Percentiles rank a stretch among this genome's conserved stretches.
These are phyloP conservation scores for Sporothrix inflata DNA, from an alignment of 2,329 filamentous ascomycete genomes.

Conservation along the genomic window DNA sequence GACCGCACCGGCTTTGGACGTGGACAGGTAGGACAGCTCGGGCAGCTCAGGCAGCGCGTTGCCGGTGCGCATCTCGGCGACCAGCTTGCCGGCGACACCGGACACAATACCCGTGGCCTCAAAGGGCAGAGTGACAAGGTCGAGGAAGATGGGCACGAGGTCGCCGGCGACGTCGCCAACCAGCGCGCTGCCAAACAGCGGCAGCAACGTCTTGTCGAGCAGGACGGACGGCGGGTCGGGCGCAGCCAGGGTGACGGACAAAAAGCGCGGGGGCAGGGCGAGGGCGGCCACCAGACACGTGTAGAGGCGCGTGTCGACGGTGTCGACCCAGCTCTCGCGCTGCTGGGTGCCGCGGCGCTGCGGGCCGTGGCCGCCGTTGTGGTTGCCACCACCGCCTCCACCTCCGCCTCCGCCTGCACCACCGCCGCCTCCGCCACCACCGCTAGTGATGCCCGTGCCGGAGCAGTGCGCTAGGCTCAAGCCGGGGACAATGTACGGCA, in stretches of 20 bases:
- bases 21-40: conserved; percentile 89
- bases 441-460: conserved; percentile 54
- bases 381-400: conserved; percentile 32
- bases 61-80: conserved; percentile 64
- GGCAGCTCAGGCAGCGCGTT: conserved; percentile 51
- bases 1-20: conserved; percentile 84
- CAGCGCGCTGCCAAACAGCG: conserved; percentile 71
- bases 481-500: conserved; percentile 68
- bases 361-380: conserved; percentile 22
- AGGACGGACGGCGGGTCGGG: conserved; percentile 75
- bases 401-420: conserved; percentile 45
- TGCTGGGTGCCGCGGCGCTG: conserved; percentile 29
- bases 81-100: conserved; percentile 82
- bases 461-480: conserved; percentile 83
- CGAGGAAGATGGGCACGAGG: conserved; percentile 84
- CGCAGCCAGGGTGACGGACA: conserved; percentile 73
- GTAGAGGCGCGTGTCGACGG: conserved; percentile 66
- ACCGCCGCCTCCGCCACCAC: conserved; percentile 38
- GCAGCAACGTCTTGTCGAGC: conserved; percentile 68
- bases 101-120: conserved; percentile 95
- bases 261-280: conserved; percentile 63
- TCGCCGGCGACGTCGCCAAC: conserved; percentile 74
- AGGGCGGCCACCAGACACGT: conserved; percentile 65
- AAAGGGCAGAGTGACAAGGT: conserved; percentile 77
- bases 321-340: conserved; percentile 55